Evolutionary conservation across 352 stramenopile species (phyloP).

Genomic region (Phytophthora macrochlamydospora): DNA sequence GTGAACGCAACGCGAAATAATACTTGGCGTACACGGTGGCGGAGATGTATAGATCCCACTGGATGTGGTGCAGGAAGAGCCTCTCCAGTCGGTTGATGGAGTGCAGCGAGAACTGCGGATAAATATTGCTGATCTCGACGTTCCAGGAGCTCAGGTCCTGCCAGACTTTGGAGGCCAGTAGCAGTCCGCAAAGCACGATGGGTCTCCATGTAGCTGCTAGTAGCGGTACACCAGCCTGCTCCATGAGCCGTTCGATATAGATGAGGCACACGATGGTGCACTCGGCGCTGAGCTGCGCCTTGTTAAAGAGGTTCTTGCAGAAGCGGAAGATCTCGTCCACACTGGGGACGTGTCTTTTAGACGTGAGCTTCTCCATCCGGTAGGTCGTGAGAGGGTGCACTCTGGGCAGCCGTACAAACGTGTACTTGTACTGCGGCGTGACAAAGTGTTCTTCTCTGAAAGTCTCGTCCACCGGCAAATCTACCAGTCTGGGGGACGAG

Average conservation of each 20-base stretch:
- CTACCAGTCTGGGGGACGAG: slow-evolving; percentile 63
- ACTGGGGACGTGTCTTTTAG: slow-evolving; percentile 82
- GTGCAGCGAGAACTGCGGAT: slow-evolving; percentile 97
- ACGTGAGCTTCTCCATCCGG: slow-evolving; percentile 84
- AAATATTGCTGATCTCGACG: slow-evolving; percentile 97
- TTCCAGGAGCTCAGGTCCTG: slow-evolving; percentile 99
- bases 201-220: slow-evolving; percentile 96
- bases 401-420: slow-evolving; percentile 75
- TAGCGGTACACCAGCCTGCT: slow-evolving; percentile 95
- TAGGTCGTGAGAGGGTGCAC: slow-evolving; percentile 82
- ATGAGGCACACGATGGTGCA: slow-evolving; percentile 99
- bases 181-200: slow-evolving; percentile 96
- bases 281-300: slow-evolving; percentile 96
- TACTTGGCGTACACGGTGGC: slow-evolving; percentile 97
- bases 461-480: slow-evolving; percentile 78
- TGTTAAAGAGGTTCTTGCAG: slow-evolving; percentile 96
- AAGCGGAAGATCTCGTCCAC: slow-evolving; percentile 94
- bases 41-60: slow-evolving; percentile 99
- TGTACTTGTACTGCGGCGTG: slow-evolving; percentile 90
- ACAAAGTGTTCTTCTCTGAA: slow-evolving; percentile 91
- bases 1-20: slow-evolving; percentile 97
- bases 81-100: slow-evolving; percentile 98
- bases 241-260: slow-evolving; percentile 99
- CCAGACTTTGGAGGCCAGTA: slow-evolving; percentile 99
- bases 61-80: slow-evolving; percentile 96